Conservation (phyloP, 2,329 filamentous ascomycete species). For the Ascomycota sp. region DNA sequence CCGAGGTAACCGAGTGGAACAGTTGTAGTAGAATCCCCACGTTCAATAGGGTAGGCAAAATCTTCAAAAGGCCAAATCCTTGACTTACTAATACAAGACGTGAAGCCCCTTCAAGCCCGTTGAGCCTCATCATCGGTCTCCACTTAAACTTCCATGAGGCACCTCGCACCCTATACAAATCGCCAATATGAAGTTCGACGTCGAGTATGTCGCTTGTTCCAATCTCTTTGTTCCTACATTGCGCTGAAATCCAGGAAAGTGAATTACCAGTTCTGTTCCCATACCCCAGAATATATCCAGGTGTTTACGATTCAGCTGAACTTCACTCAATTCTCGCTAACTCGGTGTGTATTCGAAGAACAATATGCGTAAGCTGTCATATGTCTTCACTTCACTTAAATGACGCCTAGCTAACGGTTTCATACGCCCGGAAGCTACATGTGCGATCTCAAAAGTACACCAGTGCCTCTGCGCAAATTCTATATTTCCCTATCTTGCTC, state of each 20-base stretch:
- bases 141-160: no score
- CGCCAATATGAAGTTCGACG: slow-evolving; percentile 28
- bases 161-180: no score
- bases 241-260: slow-evolving; percentile 14
- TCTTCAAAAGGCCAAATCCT: no score
- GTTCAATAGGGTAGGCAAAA: no score
- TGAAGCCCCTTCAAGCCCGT: no score
- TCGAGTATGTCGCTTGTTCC: slow-evolving; percentile 17
- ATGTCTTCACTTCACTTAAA: neutral
- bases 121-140: no score
- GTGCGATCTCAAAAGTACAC: slow-evolving; percentile 33
- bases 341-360: slow-evolving; percentile 9
- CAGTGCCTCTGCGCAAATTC: neutral
- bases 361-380: slow-evolving; percentile 29
- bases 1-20: no score
- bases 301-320: slow-evolving; percentile 13
- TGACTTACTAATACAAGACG: no score
- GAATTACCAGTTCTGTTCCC: slow-evolving; percentile 37
- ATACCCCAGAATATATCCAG: slow-evolving; percentile 38
- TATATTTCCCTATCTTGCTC: neutral
- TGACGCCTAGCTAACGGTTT: neutral
- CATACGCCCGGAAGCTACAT: slow-evolving; percentile 22
- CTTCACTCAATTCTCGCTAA: neutral
- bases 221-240: neutral
- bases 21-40: no score